phyloP scores from a whole-genome alignment of 2,329 filamentous ascomycete species.

The Diaporthe sp. region DNA sequence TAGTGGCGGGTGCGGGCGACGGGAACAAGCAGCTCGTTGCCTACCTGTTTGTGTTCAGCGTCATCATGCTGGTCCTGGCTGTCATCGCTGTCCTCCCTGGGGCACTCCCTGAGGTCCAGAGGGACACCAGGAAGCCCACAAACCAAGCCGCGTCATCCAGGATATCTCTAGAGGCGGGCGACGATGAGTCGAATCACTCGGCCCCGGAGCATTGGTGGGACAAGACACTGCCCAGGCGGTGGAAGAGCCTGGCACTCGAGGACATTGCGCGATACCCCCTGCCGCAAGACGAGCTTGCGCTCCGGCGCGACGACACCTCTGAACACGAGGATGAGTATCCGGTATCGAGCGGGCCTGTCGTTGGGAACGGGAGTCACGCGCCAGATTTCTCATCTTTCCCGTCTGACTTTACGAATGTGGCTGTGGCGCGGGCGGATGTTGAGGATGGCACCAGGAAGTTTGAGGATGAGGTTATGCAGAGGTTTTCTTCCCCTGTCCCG shows the following conservation, averaged over 20 bases:
- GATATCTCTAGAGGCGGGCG: background rate
- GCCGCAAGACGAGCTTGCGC: slow-evolving; percentile 16
- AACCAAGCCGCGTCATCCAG: too few species aligned
- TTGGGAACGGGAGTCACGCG: background rate
- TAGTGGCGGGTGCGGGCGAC: slow-evolving; percentile 17
- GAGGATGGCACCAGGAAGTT: background rate
- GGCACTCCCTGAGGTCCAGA: slow-evolving; percentile 35
- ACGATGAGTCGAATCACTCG: background rate
- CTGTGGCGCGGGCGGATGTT: background rate
- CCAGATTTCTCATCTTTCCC: background rate
- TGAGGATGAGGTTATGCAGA: background rate
- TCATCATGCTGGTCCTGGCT: slow-evolving; percentile 21
- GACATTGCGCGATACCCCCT: slow-evolving; percentile 34
- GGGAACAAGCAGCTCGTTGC: background rate
- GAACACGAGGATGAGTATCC: background rate
- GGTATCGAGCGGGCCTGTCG: background rate
- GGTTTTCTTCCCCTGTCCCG: slow-evolving; percentile 11
- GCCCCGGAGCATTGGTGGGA: background rate
- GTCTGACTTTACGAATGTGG: background rate
- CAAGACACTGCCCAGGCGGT: background rate
- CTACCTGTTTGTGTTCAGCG: slow-evolving; percentile 20
- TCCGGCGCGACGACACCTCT: slow-evolving; percentile 15
- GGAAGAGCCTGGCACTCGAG: slow-evolving; percentile 34
- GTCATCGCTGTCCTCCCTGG: slow-evolving; percentile 14
- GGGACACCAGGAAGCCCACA: background rate